Base-by-base conservation (phyloP, 108 stramenopile genomes). In the Chaetoceros tenuissimus region DNA sequence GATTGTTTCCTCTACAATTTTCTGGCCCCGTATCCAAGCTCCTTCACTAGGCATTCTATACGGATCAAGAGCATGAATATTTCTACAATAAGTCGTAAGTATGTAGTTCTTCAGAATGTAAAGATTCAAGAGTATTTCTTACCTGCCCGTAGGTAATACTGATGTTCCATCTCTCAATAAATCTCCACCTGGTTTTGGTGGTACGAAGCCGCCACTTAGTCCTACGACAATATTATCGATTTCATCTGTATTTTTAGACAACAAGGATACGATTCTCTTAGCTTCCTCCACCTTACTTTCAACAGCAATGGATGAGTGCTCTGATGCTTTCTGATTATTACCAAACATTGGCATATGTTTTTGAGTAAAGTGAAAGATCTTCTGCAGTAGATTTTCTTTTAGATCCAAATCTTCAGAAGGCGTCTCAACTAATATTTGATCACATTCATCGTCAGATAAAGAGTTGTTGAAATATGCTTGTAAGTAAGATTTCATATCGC, bases 41-140 rank as follows among this genome's bases (percentile, higher is more conserved):
- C 78, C 71, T 7, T 79, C 74, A 10, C 77, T 74, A 48, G 91
- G 91, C 85, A 92, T 88, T 59, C 91, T 66, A 59, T 89, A 92
- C 10, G 86, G 86, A 47, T 84, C 90, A 17, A 92, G 71, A 22
- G 90, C 90, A 56, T 92, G 85, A 29, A 87, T 88, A 45, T 92
- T 92, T 28, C 87, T 40, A n/a, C n/a, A n/a, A n/a, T n/a, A n/a
- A n/a, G n/a, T n/a, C n/a, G n/a, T n/a, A n/a, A n/a, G n/a, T 51
- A 17, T 44, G 10, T 44, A 17, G 17, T 10, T n/a, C n/a, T n/a
- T n/a, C n/a, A n/a, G n/a, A n/a, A n/a, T n/a, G 10, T 44, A 44
- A 44, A 44, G 43, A 44, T 50, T 24, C n/a, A n/a, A n/a, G n/a
- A n/a, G n/a, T n/a, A n/a, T n/a, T n/a, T n/a, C n/a, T n/a, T n/a